Evolutionary conservation across 2,329 filamentous ascomycete genomes (phyloP), one percentile per base, ranked within the genome.

Genomic region (Fusarium metavorans): DNA sequence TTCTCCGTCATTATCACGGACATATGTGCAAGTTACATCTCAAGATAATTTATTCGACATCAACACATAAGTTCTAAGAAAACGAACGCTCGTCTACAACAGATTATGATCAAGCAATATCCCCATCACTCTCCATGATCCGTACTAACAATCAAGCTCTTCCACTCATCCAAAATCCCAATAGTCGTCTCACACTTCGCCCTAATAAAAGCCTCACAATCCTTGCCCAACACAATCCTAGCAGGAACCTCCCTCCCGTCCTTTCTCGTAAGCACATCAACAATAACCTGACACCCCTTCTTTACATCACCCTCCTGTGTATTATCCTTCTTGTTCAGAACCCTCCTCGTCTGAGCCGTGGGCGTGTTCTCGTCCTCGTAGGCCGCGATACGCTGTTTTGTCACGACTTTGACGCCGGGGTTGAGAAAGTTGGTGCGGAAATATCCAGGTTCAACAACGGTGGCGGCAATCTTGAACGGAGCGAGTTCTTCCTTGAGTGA

Each of bases 241-340:
- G 87, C 74, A 0, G 90, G 90, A 2, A 92, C 81, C 23, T 86
- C 83, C 72, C 80, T 87, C 0, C 87, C 89, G 68, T 89, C 89
- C 3, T 82, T 84, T 50, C 82, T 82, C 9, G 87, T 90, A 73
- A 92, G 73, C 16, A 90, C 82, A 72, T 92, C 90, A 6, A 91
- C 84, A 32, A 90, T 82, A 1, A 88, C 84, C 66, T 81, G 83
- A 9, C 83, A 81, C 0, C 87, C 90, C 82, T 91, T 91, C 20
- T 79, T 80, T 4, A 89, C 84, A 76, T 92, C 89, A 0, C 90
- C 90, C 0, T 82, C 85, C 81, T 92, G 89, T 0, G 86, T 85
- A 18, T 86, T 83, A 69, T 90, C 81, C 13, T 80, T 79, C 4
- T 52, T 48, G 4, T 79, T 78, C 35, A 89, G 68, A 4, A 65